These are phyloP conservation scores for Acer negundo DNA, from an alignment of 345 rosid genomes.

Conservation along the genomic window DNA sequence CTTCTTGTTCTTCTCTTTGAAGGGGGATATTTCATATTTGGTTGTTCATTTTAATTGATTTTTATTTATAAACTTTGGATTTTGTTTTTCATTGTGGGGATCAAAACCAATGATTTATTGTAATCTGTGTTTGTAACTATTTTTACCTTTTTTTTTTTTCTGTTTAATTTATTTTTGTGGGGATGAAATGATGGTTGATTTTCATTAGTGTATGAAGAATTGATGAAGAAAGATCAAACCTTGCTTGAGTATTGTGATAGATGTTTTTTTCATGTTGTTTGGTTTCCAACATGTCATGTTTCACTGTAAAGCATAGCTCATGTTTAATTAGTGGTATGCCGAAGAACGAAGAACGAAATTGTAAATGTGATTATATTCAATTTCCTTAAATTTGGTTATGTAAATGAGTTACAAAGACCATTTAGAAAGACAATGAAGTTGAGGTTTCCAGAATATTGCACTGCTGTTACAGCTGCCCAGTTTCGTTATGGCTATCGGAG, in stretches of 20 bases:
- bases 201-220: neutral
- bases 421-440: neutral
- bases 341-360: neutral
- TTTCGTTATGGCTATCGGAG: neutral
- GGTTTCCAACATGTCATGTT: neutral
- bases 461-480: neutral
- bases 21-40: neutral
- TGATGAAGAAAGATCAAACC: neutral
- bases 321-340: neutral
- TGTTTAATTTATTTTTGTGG: neutral
- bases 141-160: neutral
- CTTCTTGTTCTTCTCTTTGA: neutral
- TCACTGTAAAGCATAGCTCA: neutral
- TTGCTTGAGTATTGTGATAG: neutral
- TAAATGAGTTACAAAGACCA: neutral
- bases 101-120: neutral
- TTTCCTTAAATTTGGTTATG: neutral
- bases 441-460: constrained; percentile 1
- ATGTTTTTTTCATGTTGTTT: neutral
- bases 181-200: neutral
- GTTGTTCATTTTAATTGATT: neutral
- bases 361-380: neutral
- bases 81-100: constrained; percentile 6
- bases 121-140: neutral
- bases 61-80: neutral